A percentile compares a stretch with the other conserved stretches of the same genome.
Evolutionary conservation across 345 rosid genomes (phyloP).

Genomic region (Populus davidiana): DNA sequence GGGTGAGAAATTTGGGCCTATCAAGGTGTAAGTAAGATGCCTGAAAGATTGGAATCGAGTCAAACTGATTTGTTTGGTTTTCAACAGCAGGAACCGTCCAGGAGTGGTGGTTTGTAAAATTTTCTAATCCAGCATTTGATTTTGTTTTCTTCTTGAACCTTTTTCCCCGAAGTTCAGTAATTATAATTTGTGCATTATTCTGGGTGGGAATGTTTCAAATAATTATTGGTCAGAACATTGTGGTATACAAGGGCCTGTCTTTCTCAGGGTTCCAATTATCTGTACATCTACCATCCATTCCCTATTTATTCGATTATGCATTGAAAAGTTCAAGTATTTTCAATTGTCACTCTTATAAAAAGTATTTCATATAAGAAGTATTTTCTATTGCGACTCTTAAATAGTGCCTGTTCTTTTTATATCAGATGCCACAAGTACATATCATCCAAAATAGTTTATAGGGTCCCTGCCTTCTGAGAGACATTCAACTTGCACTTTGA

Average conservation of each 20-base stretch:
- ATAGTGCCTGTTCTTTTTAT: no score
- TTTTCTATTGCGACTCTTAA: no score
- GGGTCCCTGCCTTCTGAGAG: no score
- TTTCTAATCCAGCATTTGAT: neutral
- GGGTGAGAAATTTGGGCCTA: slow-evolving; percentile 70
- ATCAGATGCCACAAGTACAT: no score
- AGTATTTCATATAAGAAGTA: no score
- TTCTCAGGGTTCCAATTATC: neutral
- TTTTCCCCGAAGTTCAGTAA: neutral
- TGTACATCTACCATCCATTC: neutral
- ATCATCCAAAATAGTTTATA: no score
- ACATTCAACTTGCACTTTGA: no score
- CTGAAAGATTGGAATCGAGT: neutral
- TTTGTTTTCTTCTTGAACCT: neutral
- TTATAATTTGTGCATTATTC: slow-evolving; percentile 1
- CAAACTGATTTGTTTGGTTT: neutral
- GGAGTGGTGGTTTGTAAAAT: neutral
- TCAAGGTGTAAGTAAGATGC: slow-evolving; percentile 48
- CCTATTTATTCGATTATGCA: neutral
- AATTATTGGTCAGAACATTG: neutral
- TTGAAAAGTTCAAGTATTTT: neutral
- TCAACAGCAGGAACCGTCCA: neutral
- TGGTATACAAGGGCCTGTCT: neutral
- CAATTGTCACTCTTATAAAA: no score
- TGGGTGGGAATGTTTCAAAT: neutral